A percentile compares a stretch with the other conserved stretches of the same genome.
Evolutionary conservation across 2,329 filamentous ascomycete genomes (phyloP).

Genomic region (Lecanosticta acicola): DNA sequence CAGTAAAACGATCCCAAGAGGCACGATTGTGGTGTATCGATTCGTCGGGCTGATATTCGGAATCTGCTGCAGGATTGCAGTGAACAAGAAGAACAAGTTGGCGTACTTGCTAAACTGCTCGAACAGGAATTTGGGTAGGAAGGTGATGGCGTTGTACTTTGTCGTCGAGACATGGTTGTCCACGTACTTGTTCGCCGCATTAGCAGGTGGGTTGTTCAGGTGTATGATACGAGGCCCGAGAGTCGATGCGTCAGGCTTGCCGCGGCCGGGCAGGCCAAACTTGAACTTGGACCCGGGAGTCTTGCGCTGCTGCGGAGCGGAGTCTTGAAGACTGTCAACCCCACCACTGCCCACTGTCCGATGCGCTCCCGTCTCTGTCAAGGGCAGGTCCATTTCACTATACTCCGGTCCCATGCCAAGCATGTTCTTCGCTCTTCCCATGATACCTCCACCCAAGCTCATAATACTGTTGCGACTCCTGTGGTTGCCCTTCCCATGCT

Average conservation of each 20-base stretch:
- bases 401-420: constrained; percentile 81
- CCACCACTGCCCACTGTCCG: constrained; percentile 12
- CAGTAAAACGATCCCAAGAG: constrained; percentile 79
- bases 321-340: constrained; percentile 10
- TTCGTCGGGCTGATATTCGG: constrained; percentile 93
- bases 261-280: constrained; percentile 74
- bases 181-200: constrained; percentile 80
- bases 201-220: constrained; percentile 93
- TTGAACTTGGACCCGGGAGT: constrained; percentile 75
- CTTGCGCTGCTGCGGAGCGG: constrained; percentile 39
- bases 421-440: constrained; percentile 84
- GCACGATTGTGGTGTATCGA: constrained; percentile 90
- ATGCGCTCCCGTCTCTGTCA: constrained; percentile 66
- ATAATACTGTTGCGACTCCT: constrained; percentile 80
- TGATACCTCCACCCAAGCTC: constrained; percentile 75
- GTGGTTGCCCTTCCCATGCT: constrained; percentile 42
- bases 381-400: constrained; percentile 94
- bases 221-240: constrained; percentile 88
- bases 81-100: constrained; percentile 99
- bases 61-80: constrained; percentile 88
- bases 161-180: constrained; percentile 97
- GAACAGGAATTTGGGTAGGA: constrained; percentile 92
- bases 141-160: constrained; percentile 92
- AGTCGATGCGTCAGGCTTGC: constrained; percentile 79
- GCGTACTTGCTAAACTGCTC: constrained; percentile 99